phyloP scores from a whole-genome alignment of 1,139 yeast genomes.

The Eremothecium cymbalariae region DNA sequence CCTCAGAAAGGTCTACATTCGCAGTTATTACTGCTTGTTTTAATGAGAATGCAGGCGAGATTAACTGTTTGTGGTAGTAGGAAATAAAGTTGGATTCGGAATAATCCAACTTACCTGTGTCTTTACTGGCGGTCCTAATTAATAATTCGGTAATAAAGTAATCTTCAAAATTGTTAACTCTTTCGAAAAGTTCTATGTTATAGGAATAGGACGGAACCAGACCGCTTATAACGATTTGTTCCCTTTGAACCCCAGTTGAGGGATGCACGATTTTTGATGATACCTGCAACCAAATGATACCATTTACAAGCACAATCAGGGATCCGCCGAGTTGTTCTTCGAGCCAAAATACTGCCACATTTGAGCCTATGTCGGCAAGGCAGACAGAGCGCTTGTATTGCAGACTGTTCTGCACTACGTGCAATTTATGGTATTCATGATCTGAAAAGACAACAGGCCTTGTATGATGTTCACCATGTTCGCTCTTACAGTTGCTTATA shows the following conservation, averaged over 20 bases:
- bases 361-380: constrained; percentile 46
- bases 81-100: constrained; percentile 24
- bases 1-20: constrained; percentile 45
- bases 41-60: constrained; percentile 49
- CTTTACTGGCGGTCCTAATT: constrained; percentile 35
- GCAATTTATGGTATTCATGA: constrained; percentile 32
- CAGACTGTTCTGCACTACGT: no score
- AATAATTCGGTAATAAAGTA: constrained; percentile 38
- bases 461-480: no score
- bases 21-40: constrained; percentile 58
- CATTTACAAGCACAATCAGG: constrained; percentile 47
- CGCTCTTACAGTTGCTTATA: no score
- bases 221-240: constrained; percentile 52
- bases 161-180: constrained; percentile 35
- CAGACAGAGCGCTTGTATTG: constrained; percentile 41
- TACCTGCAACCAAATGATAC: constrained; percentile 53
- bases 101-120: constrained; percentile 19
- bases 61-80: constrained; percentile 30
- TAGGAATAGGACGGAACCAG: constrained; percentile 61
- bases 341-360: constrained; percentile 42
- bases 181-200: constrained; percentile 49
- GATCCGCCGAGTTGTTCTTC: constrained; percentile 36
- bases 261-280: constrained; percentile 36
- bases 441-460: no score
- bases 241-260: no score